Conservation (phyloP, 106 monocot species). For the Alisma plantagoaquatica region DNA sequence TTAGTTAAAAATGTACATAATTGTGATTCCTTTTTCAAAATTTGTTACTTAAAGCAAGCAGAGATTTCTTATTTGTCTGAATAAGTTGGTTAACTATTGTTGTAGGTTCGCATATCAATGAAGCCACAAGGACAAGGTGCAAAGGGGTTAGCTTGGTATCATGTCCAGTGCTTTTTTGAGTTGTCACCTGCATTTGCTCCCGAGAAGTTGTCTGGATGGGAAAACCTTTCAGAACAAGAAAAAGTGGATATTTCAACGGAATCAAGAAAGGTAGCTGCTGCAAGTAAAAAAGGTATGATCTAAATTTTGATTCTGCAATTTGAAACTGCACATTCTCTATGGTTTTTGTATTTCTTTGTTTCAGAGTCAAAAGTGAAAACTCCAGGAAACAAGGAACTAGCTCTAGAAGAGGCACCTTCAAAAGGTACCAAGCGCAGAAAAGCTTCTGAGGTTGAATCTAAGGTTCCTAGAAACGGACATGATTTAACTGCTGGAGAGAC, state of each 20-base stretch:
- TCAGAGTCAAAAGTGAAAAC: constrained; percentile 7
- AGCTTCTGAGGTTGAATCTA: constrained; percentile 20
- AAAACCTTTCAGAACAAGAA: constrained; percentile 53
- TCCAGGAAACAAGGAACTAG: constrained; percentile 10
- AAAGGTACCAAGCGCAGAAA: constrained; percentile 63
- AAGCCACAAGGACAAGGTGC: constrained; percentile 64
- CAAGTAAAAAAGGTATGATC: constrained; percentile 27
- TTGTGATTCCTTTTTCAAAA: no score
- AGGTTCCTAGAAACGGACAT: constrained; percentile 37
- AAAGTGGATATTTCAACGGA: constrained; percentile 39
- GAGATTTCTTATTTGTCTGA: no score
- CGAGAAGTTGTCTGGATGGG: constrained; percentile 74
- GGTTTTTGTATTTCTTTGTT: constrained; percentile 1
- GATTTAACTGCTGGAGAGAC: constrained; percentile 8
- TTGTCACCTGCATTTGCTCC: constrained; percentile 48
- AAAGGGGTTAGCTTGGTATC: constrained; percentile 55
- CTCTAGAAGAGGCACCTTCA: constrained; percentile 18
- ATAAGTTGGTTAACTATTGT: no score
- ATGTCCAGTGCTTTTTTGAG: constrained; percentile 55
- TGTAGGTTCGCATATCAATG: constrained; percentile 71
- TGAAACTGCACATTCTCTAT: background rate
- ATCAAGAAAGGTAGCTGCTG: constrained; percentile 20
- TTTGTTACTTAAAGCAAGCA: no score
- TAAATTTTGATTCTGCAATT: background rate
- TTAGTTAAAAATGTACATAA: no score